Conservation (phyloP, 331 rosid genomes). For the Phaseolus coccineus region DNA sequence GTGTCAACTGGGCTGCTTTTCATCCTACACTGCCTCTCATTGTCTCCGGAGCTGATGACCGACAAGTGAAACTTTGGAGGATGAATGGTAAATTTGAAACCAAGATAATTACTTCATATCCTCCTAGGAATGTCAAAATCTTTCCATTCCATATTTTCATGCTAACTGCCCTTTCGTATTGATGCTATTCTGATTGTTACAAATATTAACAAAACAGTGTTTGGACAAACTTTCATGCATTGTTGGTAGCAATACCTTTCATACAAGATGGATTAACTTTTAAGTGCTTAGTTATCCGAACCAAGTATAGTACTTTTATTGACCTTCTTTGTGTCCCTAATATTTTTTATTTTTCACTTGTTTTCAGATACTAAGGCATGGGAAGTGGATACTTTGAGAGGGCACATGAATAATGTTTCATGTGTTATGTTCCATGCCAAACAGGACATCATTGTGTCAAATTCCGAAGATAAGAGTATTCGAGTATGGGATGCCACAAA, state of each 20-base stretch:
- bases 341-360: constrained; percentile 32
- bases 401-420: constrained; percentile 98
- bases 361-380: constrained; percentile 94
- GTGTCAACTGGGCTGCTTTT: constrained; percentile 98
- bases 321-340: constrained; percentile 28
- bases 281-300: constrained; percentile 15
- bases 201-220: background rate
- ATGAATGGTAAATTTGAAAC: constrained; percentile 78
- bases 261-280: constrained; percentile 31
- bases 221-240: constrained; percentile 32
- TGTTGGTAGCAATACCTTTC: constrained; percentile 26
- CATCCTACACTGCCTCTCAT: constrained; percentile 94
- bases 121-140: constrained; percentile 19
- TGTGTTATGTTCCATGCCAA: constrained; percentile 94
- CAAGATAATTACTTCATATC: constrained; percentile 14
- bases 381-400: constrained; percentile 98
- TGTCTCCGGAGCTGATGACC: constrained; percentile 98
- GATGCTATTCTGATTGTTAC: constrained; percentile 15
- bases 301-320: background rate
- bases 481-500: constrained; percentile 99
- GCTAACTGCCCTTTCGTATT: constrained; percentile 10
- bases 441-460: constrained; percentile 94
- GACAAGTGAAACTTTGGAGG: constrained; percentile 96
- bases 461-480: constrained; percentile 97
- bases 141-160: constrained; percentile 20